A percentile compares a stretch with the other conserved stretches of the same genome.
These are phyloP conservation scores for Suhomyces faveliae DNA, from an alignment of 805 yeast genomes.

Conservation along the genomic window DNA sequence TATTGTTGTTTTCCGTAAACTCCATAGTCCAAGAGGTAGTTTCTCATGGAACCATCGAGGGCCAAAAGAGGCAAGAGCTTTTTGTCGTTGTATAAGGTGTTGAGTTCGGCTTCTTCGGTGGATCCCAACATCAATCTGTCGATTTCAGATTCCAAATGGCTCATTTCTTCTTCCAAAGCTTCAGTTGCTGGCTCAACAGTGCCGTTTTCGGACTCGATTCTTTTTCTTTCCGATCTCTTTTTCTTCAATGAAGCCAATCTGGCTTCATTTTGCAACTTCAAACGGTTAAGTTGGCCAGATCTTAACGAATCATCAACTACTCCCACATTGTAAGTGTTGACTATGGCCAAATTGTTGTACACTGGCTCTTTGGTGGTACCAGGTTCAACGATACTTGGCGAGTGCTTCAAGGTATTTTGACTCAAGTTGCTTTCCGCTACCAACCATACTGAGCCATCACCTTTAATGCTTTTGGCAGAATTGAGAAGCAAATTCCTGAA, in stretches of 20 bases:
- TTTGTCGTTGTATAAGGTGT: slow-evolving; percentile 33
- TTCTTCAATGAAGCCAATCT: slow-evolving; percentile 26
- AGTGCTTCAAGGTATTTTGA: slow-evolving; percentile 23
- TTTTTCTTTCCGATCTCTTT: slow-evolving; percentile 23
- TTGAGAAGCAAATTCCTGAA: slow-evolving; percentile 67
- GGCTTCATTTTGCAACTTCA: slow-evolving; percentile 35
- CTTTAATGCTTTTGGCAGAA: slow-evolving; percentile 70
- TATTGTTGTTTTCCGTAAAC: slow-evolving; percentile 52
- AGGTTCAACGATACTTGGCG: slow-evolving; percentile 11
- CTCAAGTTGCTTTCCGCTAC: slow-evolving; percentile 55
- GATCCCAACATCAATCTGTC: slow-evolving; percentile 33
- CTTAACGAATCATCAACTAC: slow-evolving; percentile 65
- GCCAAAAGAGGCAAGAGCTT: slow-evolving; percentile 61
- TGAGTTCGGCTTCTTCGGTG: slow-evolving; percentile 42
- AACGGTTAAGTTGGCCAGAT: slow-evolving; percentile 50
- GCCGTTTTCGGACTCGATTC: slow-evolving; percentile 12
- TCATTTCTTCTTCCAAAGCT: slow-evolving; percentile 9
- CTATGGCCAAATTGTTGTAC: slow-evolving; percentile 55
- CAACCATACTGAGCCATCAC: slow-evolving; percentile 91
- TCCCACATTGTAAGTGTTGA: slow-evolving; percentile 89
- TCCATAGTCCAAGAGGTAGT: slow-evolving; percentile 73
- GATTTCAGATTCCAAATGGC: slow-evolving; percentile 10
- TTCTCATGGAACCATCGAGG: slow-evolving; percentile 69
- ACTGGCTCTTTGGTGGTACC: slow-evolving; percentile 11
- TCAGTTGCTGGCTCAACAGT: not conserved